Percentiles rank a stretch among this genome's conserved stretches.
Conservation (phyloP, 495 filamentous ascomycete species). For the Hypoxylon intermedium region DNA sequence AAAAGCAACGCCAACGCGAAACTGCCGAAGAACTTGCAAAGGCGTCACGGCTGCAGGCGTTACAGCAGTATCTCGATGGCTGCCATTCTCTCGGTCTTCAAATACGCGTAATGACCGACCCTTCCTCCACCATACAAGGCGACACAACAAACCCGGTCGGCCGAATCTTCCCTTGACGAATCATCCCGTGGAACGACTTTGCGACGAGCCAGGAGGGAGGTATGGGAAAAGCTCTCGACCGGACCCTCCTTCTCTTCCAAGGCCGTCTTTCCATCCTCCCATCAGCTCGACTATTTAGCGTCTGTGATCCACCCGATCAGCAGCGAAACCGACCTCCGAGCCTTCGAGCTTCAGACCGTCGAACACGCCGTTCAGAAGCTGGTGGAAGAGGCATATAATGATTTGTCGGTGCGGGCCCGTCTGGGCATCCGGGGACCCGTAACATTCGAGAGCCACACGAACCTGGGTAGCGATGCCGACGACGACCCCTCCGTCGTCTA, state of each 20-base stretch:
- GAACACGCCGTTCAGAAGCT: constrained; percentile 43
- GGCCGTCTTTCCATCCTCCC: constrained; percentile 39
- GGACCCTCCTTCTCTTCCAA: constrained; percentile 33
- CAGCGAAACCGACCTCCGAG: constrained; percentile 42
- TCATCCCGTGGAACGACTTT: constrained; percentile 45
- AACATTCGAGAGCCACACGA: constrained; percentile 48
- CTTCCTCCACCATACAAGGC: constrained; percentile 43
- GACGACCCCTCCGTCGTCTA: constrained; percentile 41
- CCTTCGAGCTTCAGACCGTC: constrained; percentile 40
- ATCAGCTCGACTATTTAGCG: constrained; percentile 42
- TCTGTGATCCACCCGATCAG: constrained; percentile 38
- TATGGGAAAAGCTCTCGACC: constrained; percentile 39
- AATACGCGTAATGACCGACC: constrained; percentile 44
- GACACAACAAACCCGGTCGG: constrained; percentile 41
- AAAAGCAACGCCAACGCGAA: constrained; percentile 42
- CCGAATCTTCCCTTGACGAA: constrained; percentile 44
- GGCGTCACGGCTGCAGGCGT: constrained; percentile 30
- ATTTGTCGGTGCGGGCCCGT: constrained; percentile 34
- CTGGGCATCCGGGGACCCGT: constrained; percentile 40
- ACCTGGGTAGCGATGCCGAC: constrained; percentile 31
- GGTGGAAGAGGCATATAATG: constrained; percentile 35
- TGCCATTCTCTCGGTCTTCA: constrained; percentile 44
- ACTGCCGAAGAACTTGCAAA: constrained; percentile 29
- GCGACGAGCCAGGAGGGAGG: constrained; percentile 31
- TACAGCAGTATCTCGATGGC: constrained; percentile 42